Base-by-base conservation (phyloP, 2,329 filamentous ascomycete genomes). In the Calonectria fujianensis region DNA sequence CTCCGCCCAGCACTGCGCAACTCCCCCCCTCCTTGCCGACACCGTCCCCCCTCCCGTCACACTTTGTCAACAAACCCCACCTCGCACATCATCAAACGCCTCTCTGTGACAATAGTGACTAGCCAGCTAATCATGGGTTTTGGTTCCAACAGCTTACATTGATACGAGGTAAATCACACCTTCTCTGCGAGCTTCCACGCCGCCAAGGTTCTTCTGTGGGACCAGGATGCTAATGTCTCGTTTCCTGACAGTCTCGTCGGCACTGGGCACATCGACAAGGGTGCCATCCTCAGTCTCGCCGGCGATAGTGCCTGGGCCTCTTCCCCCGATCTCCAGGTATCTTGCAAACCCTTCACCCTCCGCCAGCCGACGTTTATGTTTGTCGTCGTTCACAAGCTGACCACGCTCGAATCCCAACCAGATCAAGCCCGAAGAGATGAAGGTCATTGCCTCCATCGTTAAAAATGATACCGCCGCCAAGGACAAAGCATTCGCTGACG, bases 221-320 rank as follows among this genome's bases (percentile, higher is more conserved):
- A 11, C 18, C 39, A 14, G 51, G 69, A 78, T 79, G 74, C 80
- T 82, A 78, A 80, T 77, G 71, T 79, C 79, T 63, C 79, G 74
- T 67, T 29, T 54, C 35, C 76, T 69, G 69, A 39, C 76, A 98
- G 95, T 91, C 92, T 98, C 82, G 91, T 97, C 83, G 93, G 90
- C 87, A 93, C 90, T 82, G 93, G 93, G 83, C 93, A 96, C 85
- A 87, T 98, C 83, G 94, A 97, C 88, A 93, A 95, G 88, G 96
- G 91, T 82, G 94, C 94, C 84, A 96, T 98, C 85, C 92, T 97
- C 89, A 96, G 94, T 86, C 88, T 87, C 78, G 94, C 94, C 80
- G 95, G 95, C 82, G 94, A 94, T 87, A 95, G 93, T 84, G 90
- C 92, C 81, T 97, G 95, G 95, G 95, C 95, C 75, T 85, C 89